Evolutionary conservation across 169 alveolate genomes (phyloP).

Genomic region (Perkinsus olseni): DNA sequence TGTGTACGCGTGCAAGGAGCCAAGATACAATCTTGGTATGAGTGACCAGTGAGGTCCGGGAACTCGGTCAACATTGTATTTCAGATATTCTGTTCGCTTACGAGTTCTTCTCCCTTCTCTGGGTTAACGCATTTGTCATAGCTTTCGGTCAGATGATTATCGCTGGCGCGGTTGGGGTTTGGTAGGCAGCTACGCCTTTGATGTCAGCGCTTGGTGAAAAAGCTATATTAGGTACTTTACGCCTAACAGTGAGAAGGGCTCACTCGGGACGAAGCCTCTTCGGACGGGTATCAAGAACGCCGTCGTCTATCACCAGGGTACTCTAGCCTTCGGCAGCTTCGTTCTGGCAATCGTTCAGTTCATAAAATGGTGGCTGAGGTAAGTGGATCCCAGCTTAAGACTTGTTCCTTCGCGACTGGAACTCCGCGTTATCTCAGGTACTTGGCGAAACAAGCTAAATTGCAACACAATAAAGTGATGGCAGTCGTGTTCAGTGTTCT

Average conservation of each 20-base stretch:
- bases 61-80: neutral
- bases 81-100: constrained; percentile 33
- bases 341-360: constrained; percentile 67
- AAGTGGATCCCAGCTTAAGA: constrained; percentile 21
- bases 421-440: neutral
- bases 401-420: neutral
- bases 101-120: constrained; percentile 56
- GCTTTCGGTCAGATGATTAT: constrained; percentile 63
- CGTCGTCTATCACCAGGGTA: constrained; percentile 70
- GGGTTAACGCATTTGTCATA: constrained; percentile 67
- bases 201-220: neutral
- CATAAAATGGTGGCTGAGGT: constrained; percentile 45
- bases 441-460: neutral
- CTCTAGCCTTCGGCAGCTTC: constrained; percentile 75
- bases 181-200: constrained; percentile 61
- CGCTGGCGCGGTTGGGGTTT: constrained; percentile 63
- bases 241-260: constrained; percentile 27
- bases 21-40: neutral
- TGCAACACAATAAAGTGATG: neutral
- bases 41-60: neutral
- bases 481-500: constrained; percentile 13
- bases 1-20: neutral
- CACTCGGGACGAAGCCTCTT: constrained; percentile 49
- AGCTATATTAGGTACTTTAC: constrained; percentile 4
- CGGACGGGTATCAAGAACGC: constrained; percentile 48